Evolutionary conservation across 805 yeast genomes (phyloP), one percentile per base, ranked within the genome.

Genomic region (Candida jianshihensis): DNA sequence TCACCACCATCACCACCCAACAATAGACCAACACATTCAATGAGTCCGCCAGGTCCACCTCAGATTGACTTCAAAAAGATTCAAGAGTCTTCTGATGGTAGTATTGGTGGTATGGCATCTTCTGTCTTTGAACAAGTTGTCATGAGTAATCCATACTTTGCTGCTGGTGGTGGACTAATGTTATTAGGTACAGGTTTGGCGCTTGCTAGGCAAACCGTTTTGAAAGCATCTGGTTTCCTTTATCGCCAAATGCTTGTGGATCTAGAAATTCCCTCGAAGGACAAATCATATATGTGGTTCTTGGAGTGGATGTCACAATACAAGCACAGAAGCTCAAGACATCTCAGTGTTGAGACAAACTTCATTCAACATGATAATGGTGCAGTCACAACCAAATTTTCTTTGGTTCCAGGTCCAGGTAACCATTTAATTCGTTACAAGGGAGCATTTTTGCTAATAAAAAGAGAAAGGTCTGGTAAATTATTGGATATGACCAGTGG

Each of bases 131-230:
- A 71, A 29, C 77, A 75, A 37, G 72, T 77, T 3, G 65, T 83
- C 40, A 69, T 69, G 17, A 71, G 74, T 26, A 90, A 90, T 56
- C 97, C 97, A n/a, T 88, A 87, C 58, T 90, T 92, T 64, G 92
- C 97, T 1, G 98, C 97, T 0, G 98, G 98, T 52, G 96, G 97
- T 49, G 98, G 98, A 0, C 66, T 92, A 28, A 92, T 92, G 98
- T 66, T 89, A 4, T 64, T 92, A 3, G 98, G 98, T n/a, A 88
- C 95, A 0, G 81, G 80, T 1, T 60, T 92, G 24, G 95, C 96
- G 0, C 48, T 87, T 7, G 78, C 86, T 0, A 67, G 96, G 34
- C 78, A 74, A 39, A 87, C 86, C 1, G 59, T 81, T 2, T 66
- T 74, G 30, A 71, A 80, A 34, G 64, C 77, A 2, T 75, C 90